Percentiles rank a stretch among this genome's conserved stretches.
Evolutionary conservation across 257 asterid species (phyloP).

Genomic region (Linderniella brevidens): DNA sequence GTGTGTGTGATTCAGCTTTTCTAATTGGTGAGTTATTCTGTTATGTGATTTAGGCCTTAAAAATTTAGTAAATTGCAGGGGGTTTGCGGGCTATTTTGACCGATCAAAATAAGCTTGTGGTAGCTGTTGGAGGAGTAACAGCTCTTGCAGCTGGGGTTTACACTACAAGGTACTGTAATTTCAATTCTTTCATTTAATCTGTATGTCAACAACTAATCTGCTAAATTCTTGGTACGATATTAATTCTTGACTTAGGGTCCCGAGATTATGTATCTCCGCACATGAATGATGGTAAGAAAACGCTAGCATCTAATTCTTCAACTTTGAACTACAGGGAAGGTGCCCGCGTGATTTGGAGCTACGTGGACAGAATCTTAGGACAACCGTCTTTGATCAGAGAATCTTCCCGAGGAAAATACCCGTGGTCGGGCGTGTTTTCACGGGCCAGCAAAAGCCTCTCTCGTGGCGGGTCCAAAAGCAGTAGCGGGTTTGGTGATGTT

Average conservation of each 20-base stretch:
- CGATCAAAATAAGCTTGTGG: slow-evolving; percentile 81
- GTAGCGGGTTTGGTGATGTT: slow-evolving; percentile 69
- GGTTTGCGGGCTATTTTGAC: slow-evolving; percentile 76
- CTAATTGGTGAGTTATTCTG: neutral
- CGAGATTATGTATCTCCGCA: no score
- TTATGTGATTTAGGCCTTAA: neutral
- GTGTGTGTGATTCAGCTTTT: neutral
- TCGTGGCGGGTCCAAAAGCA: slow-evolving; percentile 23
- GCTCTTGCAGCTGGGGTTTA: slow-evolving; percentile 98
- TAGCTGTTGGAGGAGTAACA: slow-evolving; percentile 86
- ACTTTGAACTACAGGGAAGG: slow-evolving; percentile 63
- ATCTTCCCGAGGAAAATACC: slow-evolving; percentile 90
- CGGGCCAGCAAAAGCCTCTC: slow-evolving; percentile 34
- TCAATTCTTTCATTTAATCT: neutral
- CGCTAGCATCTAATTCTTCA: neutral
- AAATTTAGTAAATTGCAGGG: slow-evolving; percentile 33
- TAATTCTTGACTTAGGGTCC: neutral
- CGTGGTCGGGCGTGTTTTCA: slow-evolving; percentile 77
- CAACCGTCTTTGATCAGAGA: slow-evolving; percentile 93
- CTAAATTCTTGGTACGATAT: neutral
- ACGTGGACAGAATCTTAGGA: slow-evolving; percentile 88
- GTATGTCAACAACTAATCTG: neutral
- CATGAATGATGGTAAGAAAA: no score
- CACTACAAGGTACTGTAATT: slow-evolving; percentile 62
- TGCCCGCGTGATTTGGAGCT: slow-evolving; percentile 86